Percentiles rank a stretch among this genome's conserved stretches.
Conservation (phyloP, 2,329 filamentous ascomycete species). For the Sporothrix dimorphospora region DNA sequence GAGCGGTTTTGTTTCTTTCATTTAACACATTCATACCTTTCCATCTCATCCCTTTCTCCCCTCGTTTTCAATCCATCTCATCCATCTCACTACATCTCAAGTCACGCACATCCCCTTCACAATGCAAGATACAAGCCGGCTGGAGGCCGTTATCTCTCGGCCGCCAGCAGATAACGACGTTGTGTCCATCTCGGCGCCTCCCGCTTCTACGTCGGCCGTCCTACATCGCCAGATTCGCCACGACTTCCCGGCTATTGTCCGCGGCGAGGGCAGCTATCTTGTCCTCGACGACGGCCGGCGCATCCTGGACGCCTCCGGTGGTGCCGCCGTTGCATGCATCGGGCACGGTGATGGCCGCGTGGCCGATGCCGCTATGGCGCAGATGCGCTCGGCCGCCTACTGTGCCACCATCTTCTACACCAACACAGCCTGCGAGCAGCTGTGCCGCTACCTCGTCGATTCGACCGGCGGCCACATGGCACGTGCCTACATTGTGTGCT, state of each 20-base stretch:
- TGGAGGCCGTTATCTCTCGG: background rate
- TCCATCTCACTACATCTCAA: background rate
- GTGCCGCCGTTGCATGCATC: conserved; percentile 52
- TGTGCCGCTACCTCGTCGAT: conserved; percentile 45
- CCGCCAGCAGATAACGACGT: background rate
- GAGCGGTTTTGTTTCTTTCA: background rate
- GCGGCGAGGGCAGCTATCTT: conserved; percentile 45
- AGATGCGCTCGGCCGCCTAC: conserved; percentile 48
- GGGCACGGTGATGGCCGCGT: conserved; percentile 51
- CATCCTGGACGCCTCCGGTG: conserved; percentile 51
- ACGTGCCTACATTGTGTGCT: conserved; percentile 45
- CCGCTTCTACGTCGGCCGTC: conserved; percentile 41
- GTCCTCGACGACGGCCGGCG: conserved; percentile 46
- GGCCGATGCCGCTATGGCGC: conserved; percentile 45
- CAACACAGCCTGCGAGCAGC: conserved; percentile 45
- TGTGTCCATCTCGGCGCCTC: background rate
- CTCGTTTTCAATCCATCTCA: background rate
- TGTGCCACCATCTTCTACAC: conserved; percentile 50
- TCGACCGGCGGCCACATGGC: conserved; percentile 45
- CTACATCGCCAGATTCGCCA: conserved; percentile 44
- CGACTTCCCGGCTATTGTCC: conserved; percentile 41
- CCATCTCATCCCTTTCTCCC: background rate
- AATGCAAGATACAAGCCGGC: conserved; percentile 7
- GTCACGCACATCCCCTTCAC: background rate
- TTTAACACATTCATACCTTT: background rate